Conservation (phyloP, 768 basidiomycete genomes). For the Trametes maxima region DNA sequence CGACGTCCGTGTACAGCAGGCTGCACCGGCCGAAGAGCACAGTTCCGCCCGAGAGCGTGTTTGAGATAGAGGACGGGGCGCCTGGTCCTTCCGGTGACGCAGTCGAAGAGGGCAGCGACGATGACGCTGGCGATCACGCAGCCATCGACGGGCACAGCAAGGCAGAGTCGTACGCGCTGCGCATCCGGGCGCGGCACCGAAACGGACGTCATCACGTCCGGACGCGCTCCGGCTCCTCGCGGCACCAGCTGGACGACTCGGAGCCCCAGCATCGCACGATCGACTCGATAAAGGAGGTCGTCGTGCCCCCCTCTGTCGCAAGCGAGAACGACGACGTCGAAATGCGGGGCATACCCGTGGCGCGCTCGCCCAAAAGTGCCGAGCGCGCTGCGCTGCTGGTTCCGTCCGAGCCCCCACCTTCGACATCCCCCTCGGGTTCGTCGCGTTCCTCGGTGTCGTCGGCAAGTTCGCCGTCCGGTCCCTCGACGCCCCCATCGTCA, state of each 20-base stretch:
- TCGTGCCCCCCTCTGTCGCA: slow-evolving; percentile 3
- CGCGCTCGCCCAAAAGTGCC: neutral
- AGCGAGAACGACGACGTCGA: slow-evolving; percentile 14
- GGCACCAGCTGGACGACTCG: slow-evolving; percentile 21
- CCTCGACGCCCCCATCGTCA: slow-evolving; percentile 14
- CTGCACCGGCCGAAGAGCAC: slow-evolving; percentile 15
- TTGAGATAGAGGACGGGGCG: slow-evolving; percentile 41
- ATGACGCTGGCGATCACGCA: slow-evolving; percentile 7
- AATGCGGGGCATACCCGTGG: slow-evolving; percentile 8
- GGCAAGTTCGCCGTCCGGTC: slow-evolving; percentile 17
- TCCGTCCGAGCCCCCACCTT: slow-evolving; percentile 9
- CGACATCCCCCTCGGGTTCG: slow-evolving; percentile 23
- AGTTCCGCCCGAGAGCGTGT: slow-evolving; percentile 34
- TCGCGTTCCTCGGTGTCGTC: slow-evolving; percentile 19
- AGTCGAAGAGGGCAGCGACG: neutral
- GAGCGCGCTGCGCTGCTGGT: neutral
- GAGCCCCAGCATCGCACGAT: slow-evolving; percentile 14
- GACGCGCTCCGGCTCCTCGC: slow-evolving; percentile 19
- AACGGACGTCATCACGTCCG: neutral
- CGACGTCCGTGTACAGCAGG: slow-evolving; percentile 30
- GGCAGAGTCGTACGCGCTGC: slow-evolving; percentile 28
- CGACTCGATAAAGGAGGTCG: slow-evolving; percentile 26
- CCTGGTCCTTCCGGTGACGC: neutral
- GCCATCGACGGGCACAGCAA: slow-evolving; percentile 16
- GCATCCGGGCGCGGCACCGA: slow-evolving; percentile 22